Percentiles rank a stretch among this genome's conserved stretches.
These are phyloP conservation scores for Pseudonitzschia delicatissima DNA, from an alignment of 108 stramenopile genomes.

Conservation along the genomic window DNA sequence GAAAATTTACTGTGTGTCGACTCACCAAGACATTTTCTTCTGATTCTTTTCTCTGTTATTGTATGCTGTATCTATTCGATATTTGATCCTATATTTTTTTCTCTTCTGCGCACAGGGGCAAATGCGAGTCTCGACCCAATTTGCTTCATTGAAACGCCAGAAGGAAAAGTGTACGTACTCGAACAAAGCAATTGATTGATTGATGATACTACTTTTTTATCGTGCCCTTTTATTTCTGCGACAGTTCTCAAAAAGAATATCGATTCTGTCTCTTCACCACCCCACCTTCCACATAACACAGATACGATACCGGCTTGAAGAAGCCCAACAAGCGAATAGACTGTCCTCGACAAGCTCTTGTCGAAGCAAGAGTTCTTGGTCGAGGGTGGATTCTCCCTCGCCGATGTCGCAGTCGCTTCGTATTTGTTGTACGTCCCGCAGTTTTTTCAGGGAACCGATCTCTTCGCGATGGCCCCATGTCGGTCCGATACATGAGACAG, in stretches of 20 bases:
- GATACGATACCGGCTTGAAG: slow-evolving; percentile 72
- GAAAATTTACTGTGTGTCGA: background rate
- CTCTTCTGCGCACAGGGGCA: slow-evolving; percentile 46
- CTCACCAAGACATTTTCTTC: too few species aligned
- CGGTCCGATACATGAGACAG: slow-evolving; percentile 76
- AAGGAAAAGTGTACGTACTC: slow-evolving; percentile 70
- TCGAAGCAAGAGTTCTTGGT: slow-evolving; percentile 46
- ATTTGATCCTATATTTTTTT: background rate
- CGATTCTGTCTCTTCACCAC: background rate
- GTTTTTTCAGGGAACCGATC: slow-evolving; percentile 73
- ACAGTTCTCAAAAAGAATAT: background rate
- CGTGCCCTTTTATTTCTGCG: background rate
- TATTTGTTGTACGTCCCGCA: slow-evolving; percentile 86
- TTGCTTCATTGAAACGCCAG: slow-evolving; percentile 82
- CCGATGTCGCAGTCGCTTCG: slow-evolving; percentile 82
- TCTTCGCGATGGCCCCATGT: slow-evolving; percentile 68
- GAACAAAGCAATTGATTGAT: background rate
- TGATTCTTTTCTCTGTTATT: background rate
- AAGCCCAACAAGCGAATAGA: slow-evolving; percentile 63
- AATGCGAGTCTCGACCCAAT: slow-evolving; percentile 87
- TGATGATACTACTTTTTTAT: background rate
- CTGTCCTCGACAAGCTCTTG: slow-evolving; percentile 60
- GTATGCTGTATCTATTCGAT: background rate
- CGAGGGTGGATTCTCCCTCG: slow-evolving; percentile 57
- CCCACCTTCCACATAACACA: background rate